Base-by-base conservation (phyloP, 2,329 filamentous ascomycete species). In the Sporothrix sp. region DNA sequence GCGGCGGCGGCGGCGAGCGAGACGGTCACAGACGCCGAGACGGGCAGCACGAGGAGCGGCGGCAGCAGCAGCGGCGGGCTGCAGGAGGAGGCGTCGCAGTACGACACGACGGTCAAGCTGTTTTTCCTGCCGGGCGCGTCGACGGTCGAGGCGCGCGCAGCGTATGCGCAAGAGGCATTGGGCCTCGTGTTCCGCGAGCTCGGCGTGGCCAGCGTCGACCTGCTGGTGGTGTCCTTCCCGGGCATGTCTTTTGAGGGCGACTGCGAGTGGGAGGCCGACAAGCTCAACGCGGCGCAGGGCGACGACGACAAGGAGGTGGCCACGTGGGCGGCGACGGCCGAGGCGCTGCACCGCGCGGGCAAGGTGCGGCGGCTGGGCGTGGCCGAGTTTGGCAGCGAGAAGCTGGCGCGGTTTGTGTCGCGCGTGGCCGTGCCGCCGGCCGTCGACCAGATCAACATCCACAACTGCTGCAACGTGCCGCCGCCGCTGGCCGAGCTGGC, bases 401-500 rank as follows among this genome's bases (percentile, higher is more conserved):
- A 93, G 60, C 72, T 98, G 33, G 69, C 76, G n/a, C 79, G 79
- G 13, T 90, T 98, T 60, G 71, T 97, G 23, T 73, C 79, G 37
- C 73, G 79, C 54, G 84, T 87, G 20, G 73, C 72, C 36, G 73
- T 95, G 54, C 79, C 78, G 58, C 93, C 93, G 1, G 78, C 79
- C 18, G 91, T 97, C 36, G 82, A 97, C 66, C 93, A 98, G 74
- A 95, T 98, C 73, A 97, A 97, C 64, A 79, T 95, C 46, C 83
- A 87, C 60, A 87, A 97, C 67, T 97, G 91, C 72, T 98, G 93
- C 68, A 91, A 89, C 42, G 93, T 97, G 38, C 93, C 93, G 8
- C 90, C 89, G 60, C 84, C 88, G 11, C 75, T 98, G 56, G 82
- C 89, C 53, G 70, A 85, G 60, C 83, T 94, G 60, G 91, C 91